Evolutionary conservation across 306 rosid species (phyloP).

Genomic region (Carpinus viminea): DNA sequence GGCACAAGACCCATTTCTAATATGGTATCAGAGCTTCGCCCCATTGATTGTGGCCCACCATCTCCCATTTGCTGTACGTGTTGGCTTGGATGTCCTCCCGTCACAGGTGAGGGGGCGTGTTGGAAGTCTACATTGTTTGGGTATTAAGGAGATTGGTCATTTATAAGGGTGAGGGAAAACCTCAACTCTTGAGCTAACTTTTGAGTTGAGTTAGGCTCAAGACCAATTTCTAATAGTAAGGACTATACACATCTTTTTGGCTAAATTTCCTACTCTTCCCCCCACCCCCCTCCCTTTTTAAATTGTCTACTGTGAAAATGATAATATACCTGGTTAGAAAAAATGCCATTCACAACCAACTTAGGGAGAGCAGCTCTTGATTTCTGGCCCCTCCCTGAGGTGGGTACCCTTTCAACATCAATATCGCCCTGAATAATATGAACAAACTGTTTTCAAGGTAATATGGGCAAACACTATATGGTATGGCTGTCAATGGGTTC

Average conservation of each 20-base stretch:
- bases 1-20: too few relatives aligned
- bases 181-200: too few relatives aligned
- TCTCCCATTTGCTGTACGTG: too few relatives aligned
- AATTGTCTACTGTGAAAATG: not conserved
- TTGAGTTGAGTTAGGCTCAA: too few relatives aligned
- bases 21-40: too few relatives aligned
- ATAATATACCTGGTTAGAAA: constrained; percentile 14
- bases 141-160: too few relatives aligned
- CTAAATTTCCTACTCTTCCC: not conserved
- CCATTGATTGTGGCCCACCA: too few relatives aligned
- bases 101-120: too few relatives aligned
- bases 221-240: too few relatives aligned
- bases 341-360: constrained; percentile 3
- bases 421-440: constrained; percentile 11
- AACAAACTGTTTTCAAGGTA: constrained; percentile 1
- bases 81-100: too few relatives aligned
- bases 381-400: constrained; percentile 7
- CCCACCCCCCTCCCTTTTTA: not conserved
- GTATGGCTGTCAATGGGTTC: not conserved
- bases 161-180: too few relatives aligned
- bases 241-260: not conserved
- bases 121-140: too few relatives aligned
- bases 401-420: constrained; percentile 24
- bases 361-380: constrained; percentile 10
- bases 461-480: not conserved